Base-by-base conservation (phyloP, 768 basidiomycete species). In the Collybia sordida region DNA sequence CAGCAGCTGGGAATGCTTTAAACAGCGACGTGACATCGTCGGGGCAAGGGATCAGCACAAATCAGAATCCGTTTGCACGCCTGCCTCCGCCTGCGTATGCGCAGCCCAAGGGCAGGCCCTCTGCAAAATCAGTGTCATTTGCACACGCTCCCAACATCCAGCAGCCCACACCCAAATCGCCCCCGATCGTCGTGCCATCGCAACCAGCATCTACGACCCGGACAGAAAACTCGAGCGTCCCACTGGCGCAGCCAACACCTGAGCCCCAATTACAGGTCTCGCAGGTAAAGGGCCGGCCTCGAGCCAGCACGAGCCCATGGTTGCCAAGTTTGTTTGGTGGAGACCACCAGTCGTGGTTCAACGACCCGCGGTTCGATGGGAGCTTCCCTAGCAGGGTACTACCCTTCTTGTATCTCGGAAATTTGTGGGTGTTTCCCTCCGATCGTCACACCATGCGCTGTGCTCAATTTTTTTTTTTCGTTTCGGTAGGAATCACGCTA, bases 371-470 rank as follows among this genome's bases (percentile, higher is more conserved):
- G 52, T 98, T 98, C 64, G 95, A 98, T 65, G 95, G 96, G 39
- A 93, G 90, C 60, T 95, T 98, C 73, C 96, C 96, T 14, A 93
- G 90, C 60, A 78, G 94, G 19, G 93, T 98, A 54, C 67, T 97
- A 52, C 92, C 92, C 49, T 94, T 92, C 70, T 76, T 98, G 64
- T 95, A 95, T 66, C 79, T 95, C n/a, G 93, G 94, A 28, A 95
- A 97, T 66, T 60, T 97, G 93, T 93, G 64, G 67, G 92, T 86
- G 9, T 18, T 42, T 49, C 43, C 49, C 59, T 51, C 35, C 54
- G 51, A 31, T 50, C 50, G 58, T 45, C 50, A 24, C 27, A 7
- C 24, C 27, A n/a, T 41, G 6, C 23, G 36, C 12, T 27, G 31
- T 14, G 28, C 27, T 17, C 49, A 35, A 27, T 31, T 38, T 48